Evolutionary conservation across 1,139 yeast genomes (phyloP), one percentile per base, ranked within the genome.

Genomic region (Blastobotrys raffinosifermentans): DNA sequence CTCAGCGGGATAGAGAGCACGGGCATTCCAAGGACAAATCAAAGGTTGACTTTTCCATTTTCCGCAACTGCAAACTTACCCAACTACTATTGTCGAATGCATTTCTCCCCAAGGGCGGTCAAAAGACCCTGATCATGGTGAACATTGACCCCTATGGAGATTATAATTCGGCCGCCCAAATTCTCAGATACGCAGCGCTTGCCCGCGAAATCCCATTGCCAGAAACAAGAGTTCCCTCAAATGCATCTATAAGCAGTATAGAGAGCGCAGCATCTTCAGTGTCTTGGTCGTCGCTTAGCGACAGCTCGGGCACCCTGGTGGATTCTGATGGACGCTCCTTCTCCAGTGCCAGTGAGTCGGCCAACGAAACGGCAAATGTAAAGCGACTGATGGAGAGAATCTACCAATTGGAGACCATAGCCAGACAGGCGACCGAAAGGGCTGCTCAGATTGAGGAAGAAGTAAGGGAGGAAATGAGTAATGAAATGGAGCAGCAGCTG

Each of bases 111-210:
- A 44, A 50, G 15, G 55, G 62, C 31, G 40, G 61, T 59, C 40
- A 54, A 33, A 46, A 47, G 26, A 46, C 58, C 3, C 49, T 46
- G 2, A 46, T 61, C 29, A 49, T 80, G 19, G 72, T 80, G 26
- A 81, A 80, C 33, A 62, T 80, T 38, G 87, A 81, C 50, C 83
- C 85, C 0, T 73, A 71, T 46, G 82, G 81, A 17, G 63, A 60
- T 37, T 75, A 77, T 19, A 78, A 80, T 10, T 72, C 77, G 7
- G 73, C 77, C 29, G 57, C 75, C n/a, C 72, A 67, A 45, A 64
- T 69, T 16, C 52, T 69, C 35, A 48, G 67, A 35, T 67, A 67
- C 37, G 57, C 67, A 2, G 61, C 68, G 16, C 60, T 67, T 30
- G 64, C 62, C 2, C 44, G 58, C 10, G 57, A 58, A 10, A 51